phyloP scores from a whole-genome alignment of 495 filamentous ascomycete genomes.

The Annulohypoxylon moriforme region DNA sequence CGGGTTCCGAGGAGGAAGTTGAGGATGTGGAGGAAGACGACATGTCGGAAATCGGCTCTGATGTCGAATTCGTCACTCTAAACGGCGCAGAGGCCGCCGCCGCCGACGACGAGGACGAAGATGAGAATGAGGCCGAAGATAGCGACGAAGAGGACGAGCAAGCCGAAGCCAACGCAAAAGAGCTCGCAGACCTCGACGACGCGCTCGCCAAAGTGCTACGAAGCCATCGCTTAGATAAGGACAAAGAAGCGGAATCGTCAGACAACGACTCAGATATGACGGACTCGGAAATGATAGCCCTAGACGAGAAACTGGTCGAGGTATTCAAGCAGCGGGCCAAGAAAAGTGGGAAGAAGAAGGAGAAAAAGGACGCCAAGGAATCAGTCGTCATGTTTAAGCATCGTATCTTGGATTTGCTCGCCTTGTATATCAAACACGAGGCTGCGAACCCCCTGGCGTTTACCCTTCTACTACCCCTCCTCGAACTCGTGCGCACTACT shows the following conservation, averaged over 20 bases:
- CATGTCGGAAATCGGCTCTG: slow-evolving; percentile 53
- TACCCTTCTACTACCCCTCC: slow-evolving; percentile 71
- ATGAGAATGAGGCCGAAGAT: slow-evolving; percentile 58
- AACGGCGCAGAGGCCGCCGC: slow-evolving; percentile 44
- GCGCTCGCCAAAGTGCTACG: slow-evolving; percentile 80
- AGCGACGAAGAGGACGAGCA: slow-evolving; percentile 57
- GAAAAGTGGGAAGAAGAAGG: slow-evolving; percentile 72
- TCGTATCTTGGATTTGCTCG: slow-evolving; percentile 86
- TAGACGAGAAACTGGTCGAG: slow-evolving; percentile 82
- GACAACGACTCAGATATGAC: slow-evolving; percentile 82
- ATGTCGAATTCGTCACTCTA: slow-evolving; percentile 59
- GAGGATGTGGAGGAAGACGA: slow-evolving; percentile 52
- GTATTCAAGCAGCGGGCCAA: slow-evolving; percentile 81
- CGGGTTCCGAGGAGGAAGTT: slow-evolving; percentile 52
- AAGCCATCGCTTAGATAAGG: slow-evolving; percentile 68
- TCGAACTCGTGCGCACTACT: slow-evolving; percentile 63
- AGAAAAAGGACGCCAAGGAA: slow-evolving; percentile 86
- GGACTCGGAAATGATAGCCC: slow-evolving; percentile 93
- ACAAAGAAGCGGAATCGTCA: slow-evolving; percentile 60
- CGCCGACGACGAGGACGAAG: slow-evolving; percentile 55
- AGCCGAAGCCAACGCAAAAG: slow-evolving; percentile 49
- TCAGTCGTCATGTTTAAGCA: slow-evolving; percentile 96
- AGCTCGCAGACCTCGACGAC: slow-evolving; percentile 74
- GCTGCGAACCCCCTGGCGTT: slow-evolving; percentile 72
- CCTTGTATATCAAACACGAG: slow-evolving; percentile 86